Base-by-base conservation (phyloP, 2,329 filamentous ascomycete species). In the Microsporum audouinii region DNA sequence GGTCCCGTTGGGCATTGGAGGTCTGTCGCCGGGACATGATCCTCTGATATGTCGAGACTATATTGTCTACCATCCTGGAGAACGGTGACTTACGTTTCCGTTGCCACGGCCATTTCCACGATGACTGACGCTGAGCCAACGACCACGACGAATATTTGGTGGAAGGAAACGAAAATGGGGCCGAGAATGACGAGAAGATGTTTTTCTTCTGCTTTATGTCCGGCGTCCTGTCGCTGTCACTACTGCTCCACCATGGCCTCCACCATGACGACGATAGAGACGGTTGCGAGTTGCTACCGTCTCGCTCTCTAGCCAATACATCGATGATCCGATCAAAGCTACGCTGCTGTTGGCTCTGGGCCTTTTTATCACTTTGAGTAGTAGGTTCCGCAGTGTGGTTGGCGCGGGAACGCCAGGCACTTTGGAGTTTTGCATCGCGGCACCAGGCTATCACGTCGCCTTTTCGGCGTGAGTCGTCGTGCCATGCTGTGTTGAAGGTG, bases 371-470 rank as follows among this genome's bases (percentile, higher is more conserved):
- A 59, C 57, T 41, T 61, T 51, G 33, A 51, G 39, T 36, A 7
- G 49, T 58, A 12, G 58, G 43, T 38, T 60, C 53, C 45, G 45
- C 43, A 23, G 39, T 45, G 58, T 38, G 66, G n/a, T 65, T 69
- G 29, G 67, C 57, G n/a, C 17, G 17, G 17, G 17, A 23, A 23
- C 70, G 69, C 73, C 73, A 76, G 29, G 66, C 63, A 36, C 68
- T 66, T 62, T 76, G 74, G 51, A 73, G 70, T 3, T 61, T 58
- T 0, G 70, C 63, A 47, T 77, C 74, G 1, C 78, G 68, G 60
- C 78, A 84, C 82, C 82, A 86, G 31, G 85, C 82, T 23, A 86
- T 70, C 36, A 87, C 79, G 71, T 86, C 83, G n/a, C 84, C 84
- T 27, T 72, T 73, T 59, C 84, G 76, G 61, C 84, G 78, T 75